Base-by-base conservation (phyloP, 257 asterid species). In the Ligustrum vulgare region DNA sequence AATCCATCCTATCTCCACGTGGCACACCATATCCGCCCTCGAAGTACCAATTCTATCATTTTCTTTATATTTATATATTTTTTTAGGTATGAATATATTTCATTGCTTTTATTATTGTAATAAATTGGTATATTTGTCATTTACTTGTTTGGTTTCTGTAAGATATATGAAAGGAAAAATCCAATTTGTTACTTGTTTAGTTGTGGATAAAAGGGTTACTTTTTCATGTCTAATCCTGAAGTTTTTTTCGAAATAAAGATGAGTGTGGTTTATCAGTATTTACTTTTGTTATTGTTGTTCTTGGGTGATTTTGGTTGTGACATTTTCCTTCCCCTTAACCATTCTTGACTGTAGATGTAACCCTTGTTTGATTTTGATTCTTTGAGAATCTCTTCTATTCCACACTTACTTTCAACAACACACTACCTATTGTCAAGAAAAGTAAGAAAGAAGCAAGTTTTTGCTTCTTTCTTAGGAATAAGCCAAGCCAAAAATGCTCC, bases 1-100 rank as follows among this genome's bases (percentile, higher is more conserved):
- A 65, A 81, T 95, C 73, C 83, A 80, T 72, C 94, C 97, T 32
- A 88, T 93, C 11, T 84, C 94, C 79, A 68, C 92, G 12, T 93
- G 89, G 94, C 81, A 83, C 78, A 66, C 86, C 72, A 79, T 95
- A 78, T 85, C 97, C 51, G 82, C 81, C 65, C 96, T 95, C 56
- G 89, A 89, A 77, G 99, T 92, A 84, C 75, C 37, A 25, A n/a
- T 35, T 22, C 23, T 35, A 63, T 73, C 64, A 18, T 20, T 18
- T 69, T 4, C 51, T 67, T 20, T 10, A 5, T 45, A 8, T 34
- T 8, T 69, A 22, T 69, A 22, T 36, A 20, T 67, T 64, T 37
- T 37, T 20, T 37, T 37, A 8, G 9, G 12, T 37, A 37, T 8
- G 43, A 37, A 37, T 37, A 7, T 37, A 37, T 37, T 37, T 37